Conservation (phyloP, 1,284 basidiomycete genomes). For the Microbotryomycetes sp. region DNA sequence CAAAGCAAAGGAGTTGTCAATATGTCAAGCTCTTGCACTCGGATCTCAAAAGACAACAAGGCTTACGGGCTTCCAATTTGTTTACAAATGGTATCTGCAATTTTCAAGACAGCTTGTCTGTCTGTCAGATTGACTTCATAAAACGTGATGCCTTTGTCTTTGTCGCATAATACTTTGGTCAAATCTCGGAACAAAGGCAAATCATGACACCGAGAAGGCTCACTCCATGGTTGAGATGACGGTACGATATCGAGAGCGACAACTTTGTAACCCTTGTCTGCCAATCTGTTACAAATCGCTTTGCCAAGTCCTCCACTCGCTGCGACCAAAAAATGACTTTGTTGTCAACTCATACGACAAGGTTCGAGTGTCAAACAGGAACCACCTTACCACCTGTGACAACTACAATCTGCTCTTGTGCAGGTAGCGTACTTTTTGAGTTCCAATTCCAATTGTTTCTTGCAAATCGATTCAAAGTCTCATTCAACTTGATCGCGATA, state of each 20-base stretch:
- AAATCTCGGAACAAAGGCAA: not conserved
- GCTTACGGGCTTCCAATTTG: slow-evolving; percentile 52
- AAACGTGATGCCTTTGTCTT: slow-evolving; percentile 61
- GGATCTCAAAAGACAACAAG: slow-evolving; percentile 13
- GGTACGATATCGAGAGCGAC: slow-evolving; percentile 66
- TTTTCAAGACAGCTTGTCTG: slow-evolving; percentile 66
- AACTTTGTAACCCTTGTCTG: slow-evolving; percentile 69
- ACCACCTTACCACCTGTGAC: slow-evolving; percentile 72
- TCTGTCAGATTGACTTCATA: slow-evolving; percentile 86
- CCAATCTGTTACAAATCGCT: slow-evolving; percentile 72
- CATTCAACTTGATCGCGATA: not conserved
- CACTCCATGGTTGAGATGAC: not conserved
- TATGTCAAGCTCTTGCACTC: not conserved
- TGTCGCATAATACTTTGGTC: not conserved
- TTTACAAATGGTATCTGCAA: slow-evolving; percentile 61
- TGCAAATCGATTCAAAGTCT: not conserved
- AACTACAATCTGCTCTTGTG: slow-evolving; percentile 57
- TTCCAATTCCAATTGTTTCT: slow-evolving; percentile 14
- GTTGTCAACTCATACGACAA: slow-evolving; percentile 3
- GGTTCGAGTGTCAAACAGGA: not conserved
- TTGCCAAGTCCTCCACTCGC: slow-evolving; percentile 84
- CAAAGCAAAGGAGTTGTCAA: not conserved
- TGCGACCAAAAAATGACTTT: slow-evolving; percentile 38
- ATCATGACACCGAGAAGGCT: not conserved
- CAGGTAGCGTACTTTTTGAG: not conserved